Conservation (phyloP, 192 early-diverging fungal genomes). For the Gryganskiella cystojenkinii region DNA sequence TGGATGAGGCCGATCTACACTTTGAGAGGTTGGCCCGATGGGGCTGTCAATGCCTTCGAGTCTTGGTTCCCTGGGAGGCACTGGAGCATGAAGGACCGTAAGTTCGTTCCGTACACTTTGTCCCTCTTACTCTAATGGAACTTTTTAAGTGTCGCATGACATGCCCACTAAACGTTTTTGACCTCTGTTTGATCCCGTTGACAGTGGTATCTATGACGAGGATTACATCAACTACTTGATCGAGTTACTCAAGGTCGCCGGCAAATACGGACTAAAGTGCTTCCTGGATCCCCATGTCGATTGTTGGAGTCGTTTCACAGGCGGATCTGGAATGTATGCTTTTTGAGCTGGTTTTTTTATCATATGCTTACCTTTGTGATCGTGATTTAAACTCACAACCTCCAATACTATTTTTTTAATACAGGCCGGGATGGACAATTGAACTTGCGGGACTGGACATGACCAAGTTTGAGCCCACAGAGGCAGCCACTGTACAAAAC, state of each 20-base stretch:
- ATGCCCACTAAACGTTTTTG: neutral
- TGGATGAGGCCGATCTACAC: conserved; percentile 77
- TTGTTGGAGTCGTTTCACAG: conserved; percentile 52
- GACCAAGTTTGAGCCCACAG: conserved; percentile 48
- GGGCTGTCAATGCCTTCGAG: conserved; percentile 79
- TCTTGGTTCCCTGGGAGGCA: conserved; percentile 83
- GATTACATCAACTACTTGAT: conserved; percentile 66
- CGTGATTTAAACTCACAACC: too few species aligned
- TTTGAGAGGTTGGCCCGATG: conserved; percentile 69
- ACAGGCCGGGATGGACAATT: conserved; percentile 66
- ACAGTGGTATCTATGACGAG: conserved; percentile 65
- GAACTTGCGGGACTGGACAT: conserved; percentile 61
- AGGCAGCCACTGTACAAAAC: conserved; percentile 62
- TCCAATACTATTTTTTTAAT: neutral
- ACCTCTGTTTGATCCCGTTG: neutral
- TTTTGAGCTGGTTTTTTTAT: neutral
- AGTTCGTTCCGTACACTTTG: conserved; percentile 2
- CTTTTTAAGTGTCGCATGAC: neutral
- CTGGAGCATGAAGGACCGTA: conserved; percentile 70
- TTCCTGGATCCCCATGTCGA: conserved; percentile 72
- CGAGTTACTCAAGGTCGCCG: conserved; percentile 55
- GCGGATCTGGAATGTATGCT: conserved; percentile 44
- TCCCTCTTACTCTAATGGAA: too few species aligned
- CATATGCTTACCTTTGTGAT: conserved; percentile 18
- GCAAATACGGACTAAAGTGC: conserved; percentile 54